Evolutionary conservation across 1,284 basidiomycete genomes (phyloP).

Genomic region (Irpex sp.): DNA sequence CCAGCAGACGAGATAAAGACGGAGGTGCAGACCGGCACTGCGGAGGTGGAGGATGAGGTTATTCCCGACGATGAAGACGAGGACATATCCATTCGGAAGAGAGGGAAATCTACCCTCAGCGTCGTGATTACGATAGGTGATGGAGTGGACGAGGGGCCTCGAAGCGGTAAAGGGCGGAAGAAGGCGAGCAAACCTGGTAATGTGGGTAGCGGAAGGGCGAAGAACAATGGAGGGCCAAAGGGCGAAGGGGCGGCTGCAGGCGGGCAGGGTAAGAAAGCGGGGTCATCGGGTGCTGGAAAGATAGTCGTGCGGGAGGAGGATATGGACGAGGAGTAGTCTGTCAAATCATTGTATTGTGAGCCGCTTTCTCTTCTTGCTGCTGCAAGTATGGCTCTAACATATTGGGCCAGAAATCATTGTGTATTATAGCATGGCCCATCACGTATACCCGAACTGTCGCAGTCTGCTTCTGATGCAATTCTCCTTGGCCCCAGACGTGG

Average conservation of each 20-base stretch:
- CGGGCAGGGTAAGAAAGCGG: background rate
- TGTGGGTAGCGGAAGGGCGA: background rate
- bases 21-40: constrained; percentile 71
- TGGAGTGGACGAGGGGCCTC: constrained; percentile 41
- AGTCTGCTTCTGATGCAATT: no score
- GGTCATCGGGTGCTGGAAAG: constrained; percentile 13
- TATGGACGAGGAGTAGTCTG: constrained; percentile 22
- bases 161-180: constrained; percentile 13
- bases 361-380: background rate
- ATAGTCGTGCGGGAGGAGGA: constrained; percentile 34
- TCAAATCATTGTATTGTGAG: background rate
- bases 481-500: background rate
- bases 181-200: constrained; percentile 15
- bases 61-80: constrained; percentile 74
- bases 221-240: background rate
- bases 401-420: background rate
- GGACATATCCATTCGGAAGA: constrained; percentile 60
- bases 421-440: background rate
- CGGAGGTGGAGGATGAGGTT: constrained; percentile 78
- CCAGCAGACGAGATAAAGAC: constrained; percentile 60
- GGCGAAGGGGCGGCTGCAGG: constrained; percentile 18
- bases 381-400: background rate
- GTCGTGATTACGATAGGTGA: constrained; percentile 61
- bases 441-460: no score
- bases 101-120: constrained; percentile 64